Evolutionary conservation across 176 grass and related monocot species (phyloP), one percentile per base, ranked within the genome.

Genomic region (Paspalum notatum): DNA sequence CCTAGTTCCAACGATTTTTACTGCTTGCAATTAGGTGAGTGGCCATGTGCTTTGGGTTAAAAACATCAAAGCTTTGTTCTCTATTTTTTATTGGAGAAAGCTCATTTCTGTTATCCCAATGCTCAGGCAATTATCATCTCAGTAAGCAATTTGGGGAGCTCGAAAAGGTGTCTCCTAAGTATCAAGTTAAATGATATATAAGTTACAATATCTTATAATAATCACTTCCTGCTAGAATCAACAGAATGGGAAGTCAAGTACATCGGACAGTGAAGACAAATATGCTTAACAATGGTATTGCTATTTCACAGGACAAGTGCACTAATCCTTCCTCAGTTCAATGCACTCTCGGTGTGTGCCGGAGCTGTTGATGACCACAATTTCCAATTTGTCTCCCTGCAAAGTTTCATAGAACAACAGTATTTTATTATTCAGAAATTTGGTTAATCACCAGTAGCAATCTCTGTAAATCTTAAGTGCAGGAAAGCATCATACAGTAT

Each of bases 381-480:
- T 93, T 83, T 93, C 87, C 59, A 93, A 52, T 52, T 39, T 88
- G 37, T 93, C 91, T 47, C 91, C 87, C 91, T 93, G 91, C 17
- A 82, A 78, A 78, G 81, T 54, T 76, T 81, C 32, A 49, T 22
- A 21, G 25, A 72, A 63, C 18, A 65, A 12, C 10, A 63, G 2
- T 63, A 42, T 80, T 82, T n/a, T n/a, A n/a, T 4, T 49, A 26
- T 26, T 78, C 56, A 64, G 38, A 22, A 21, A 4, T 52, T 37
- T 68, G 42, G 41, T 24, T 59, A 65, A 0, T 15, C 2, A 56
- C 6, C 18, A 45, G 24, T 32, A 32, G 4, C 56, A 43, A 76
- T 26, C 3, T 16, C 12, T 57, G 62, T 32, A 44, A 60, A 74
- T 40, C 11, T 17, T 13, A 24, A 12, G 26, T 69, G 66, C 11